Evolutionary conservation across 2,329 filamentous ascomycete genomes (phyloP).

Genomic region (Fusarium nodosum): DNA sequence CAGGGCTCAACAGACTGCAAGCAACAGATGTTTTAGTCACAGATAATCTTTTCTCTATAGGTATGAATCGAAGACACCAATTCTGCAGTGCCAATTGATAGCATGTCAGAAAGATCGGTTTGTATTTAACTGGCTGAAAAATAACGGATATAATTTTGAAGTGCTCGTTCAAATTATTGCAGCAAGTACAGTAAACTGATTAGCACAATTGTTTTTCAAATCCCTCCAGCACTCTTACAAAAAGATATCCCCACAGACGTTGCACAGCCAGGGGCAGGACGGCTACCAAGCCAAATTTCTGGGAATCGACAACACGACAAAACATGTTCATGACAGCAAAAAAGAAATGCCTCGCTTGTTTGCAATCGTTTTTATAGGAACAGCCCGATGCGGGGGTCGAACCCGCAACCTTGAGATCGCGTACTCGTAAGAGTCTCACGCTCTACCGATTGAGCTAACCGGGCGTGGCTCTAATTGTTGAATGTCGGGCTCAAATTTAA

Average conservation of each 20-base stretch:
- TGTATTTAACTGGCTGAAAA: background rate
- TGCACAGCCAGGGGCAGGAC: background rate
- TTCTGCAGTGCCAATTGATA: background rate
- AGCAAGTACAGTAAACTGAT: no score
- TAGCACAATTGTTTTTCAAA: no score
- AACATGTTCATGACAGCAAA: background rate
- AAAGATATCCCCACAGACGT: background rate
- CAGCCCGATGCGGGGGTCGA: conserved; percentile 62
- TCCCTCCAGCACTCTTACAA: no score
- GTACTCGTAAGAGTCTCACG: conserved; percentile 73
- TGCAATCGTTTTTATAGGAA: conserved; percentile 52
- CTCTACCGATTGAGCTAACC: conserved; percentile 65
- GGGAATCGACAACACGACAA: background rate
- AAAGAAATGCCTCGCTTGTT: conserved; percentile 25
- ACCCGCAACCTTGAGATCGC: conserved; percentile 69
- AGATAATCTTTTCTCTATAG: background rate
- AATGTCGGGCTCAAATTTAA: rapidly evolving
- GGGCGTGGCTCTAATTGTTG: conserved; percentile 50
- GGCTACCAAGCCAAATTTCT: background rate
- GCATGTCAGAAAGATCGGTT: background rate
- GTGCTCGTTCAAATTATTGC: no score
- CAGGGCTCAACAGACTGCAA: background rate
- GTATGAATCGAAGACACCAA: no score
- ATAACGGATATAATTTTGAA: background rate
- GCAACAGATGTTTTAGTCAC: background rate